Evolutionary conservation across 371 early-diverging fungal genomes (phyloP).

Genomic region (Mucor mucedo): DNA sequence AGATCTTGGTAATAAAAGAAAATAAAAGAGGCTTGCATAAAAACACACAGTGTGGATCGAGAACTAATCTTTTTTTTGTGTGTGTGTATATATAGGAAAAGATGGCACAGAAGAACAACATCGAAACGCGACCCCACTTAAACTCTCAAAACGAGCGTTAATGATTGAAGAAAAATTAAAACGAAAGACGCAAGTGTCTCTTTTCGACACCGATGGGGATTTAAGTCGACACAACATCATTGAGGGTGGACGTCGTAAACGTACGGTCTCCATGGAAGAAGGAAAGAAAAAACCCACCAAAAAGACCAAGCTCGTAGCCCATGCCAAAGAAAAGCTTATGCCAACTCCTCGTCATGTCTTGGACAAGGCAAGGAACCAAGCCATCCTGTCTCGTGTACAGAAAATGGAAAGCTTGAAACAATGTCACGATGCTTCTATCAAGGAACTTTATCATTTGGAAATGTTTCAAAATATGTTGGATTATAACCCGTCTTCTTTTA

Average conservation of each 20-base stretch:
- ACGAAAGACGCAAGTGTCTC: constrained; percentile 19
- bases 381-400: constrained; percentile 38
- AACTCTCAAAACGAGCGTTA: constrained; percentile 30
- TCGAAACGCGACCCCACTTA: not conserved
- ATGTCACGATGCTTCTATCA: constrained; percentile 54
- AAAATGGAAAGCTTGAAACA: constrained; percentile 52
- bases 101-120: not conserved
- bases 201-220: constrained; percentile 57
- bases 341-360: constrained; percentile 35
- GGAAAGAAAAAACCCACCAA: not conserved
- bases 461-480: constrained; percentile 58
- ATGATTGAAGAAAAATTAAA: constrained; percentile 36
- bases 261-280: constrained; percentile 5
- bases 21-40: not conserved
- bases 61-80: too few species aligned
- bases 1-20: constrained; percentile 7
- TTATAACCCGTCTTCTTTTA: constrained; percentile 52
- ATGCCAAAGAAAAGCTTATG: constrained; percentile 28
- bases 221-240: constrained; percentile 46
- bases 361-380: constrained; percentile 38
- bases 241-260: constrained; percentile 25
- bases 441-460: constrained; percentile 67
- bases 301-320: constrained; percentile 13
- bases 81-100: not conserved
- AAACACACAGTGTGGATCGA: too few species aligned